Evolutionary conservation across 1,284 basidiomycete species (phyloP), one percentile per base, ranked within the genome.

Genomic region (Paramarasmius palmivorus): DNA sequence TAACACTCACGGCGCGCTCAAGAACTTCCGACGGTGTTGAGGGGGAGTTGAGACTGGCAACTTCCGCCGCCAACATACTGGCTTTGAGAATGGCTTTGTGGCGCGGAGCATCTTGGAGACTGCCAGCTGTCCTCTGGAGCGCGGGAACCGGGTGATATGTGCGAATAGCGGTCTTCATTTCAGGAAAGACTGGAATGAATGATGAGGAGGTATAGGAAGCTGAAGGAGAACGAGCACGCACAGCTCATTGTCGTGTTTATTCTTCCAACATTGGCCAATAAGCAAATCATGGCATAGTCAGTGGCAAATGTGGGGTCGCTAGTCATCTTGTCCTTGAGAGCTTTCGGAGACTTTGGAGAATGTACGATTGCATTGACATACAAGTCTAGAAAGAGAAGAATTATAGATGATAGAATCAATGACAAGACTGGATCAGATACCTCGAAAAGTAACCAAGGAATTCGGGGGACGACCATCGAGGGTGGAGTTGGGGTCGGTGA

Each of bases 181-280:
- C 89, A 23, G 82, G 82, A 63, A 88, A 87, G 68, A 88, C 85
- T 87, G 63, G 25, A 32, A 37, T 20, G 20, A 54, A 37, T 47
- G 44, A 50, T 57, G 15, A 57, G 53, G 38, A 47, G 46, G 47
- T 48, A 40, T 50, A 50, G 25, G 22, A 23, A 20, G 26, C 46
- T 35, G 19, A 45, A 55, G 50, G 20, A 15, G 57, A 48, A 49
- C 44, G 36, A 37, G 41, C 15, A 78, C 86, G 66, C 63, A 90
- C 89, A 93, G 52, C 90, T 91, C 78, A 92, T 86, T 7, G 90
- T 93, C 10, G 90, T 91, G 65, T 92, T 92, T 63, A 93, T 84
- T 52, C 90, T 76, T 34, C 90, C 90, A 26, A 92, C 84, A 65
- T 93, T 93, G 54, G 90, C 85, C 38, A 93, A 75, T 12, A 93